Percentiles rank a stretch among this genome's conserved stretches.
Evolutionary conservation across 2,329 filamentous ascomycete species (phyloP).

Genomic region (Zalaria obscura): DNA sequence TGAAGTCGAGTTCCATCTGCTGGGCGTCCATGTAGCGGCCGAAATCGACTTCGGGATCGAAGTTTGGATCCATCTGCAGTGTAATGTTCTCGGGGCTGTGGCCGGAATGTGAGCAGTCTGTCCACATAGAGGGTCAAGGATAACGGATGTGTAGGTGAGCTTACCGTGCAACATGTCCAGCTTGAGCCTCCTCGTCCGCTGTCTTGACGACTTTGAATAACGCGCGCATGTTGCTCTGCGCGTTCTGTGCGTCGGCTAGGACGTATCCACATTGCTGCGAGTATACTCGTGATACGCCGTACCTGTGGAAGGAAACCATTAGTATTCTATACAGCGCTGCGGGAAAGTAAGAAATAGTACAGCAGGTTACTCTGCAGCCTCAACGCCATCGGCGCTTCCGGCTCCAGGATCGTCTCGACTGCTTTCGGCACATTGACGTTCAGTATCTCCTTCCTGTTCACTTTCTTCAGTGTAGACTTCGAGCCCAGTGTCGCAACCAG

Average conservation of each 20-base stretch:
- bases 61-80: constrained; percentile 69
- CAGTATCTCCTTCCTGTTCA: constrained; percentile 76
- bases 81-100: constrained; percentile 60
- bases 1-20: constrained; percentile 34
- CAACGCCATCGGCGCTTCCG: constrained; percentile 75
- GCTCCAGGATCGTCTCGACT: constrained; percentile 75
- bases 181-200: constrained; percentile 53
- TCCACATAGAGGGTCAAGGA: background rate
- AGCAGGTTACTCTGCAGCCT: constrained; percentile 81
- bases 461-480: constrained; percentile 53
- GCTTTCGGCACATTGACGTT: constrained; percentile 77
- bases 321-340: no score
- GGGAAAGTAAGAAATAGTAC: constrained; percentile 24
- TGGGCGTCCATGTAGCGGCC: constrained; percentile 38
- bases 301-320: constrained; percentile 28
- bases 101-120: background rate
- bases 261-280: constrained; percentile 79
- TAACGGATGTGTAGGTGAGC: constrained; percentile 9
- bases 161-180: constrained; percentile 55
- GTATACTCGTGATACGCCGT: constrained; percentile 74
- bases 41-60: constrained; percentile 52
- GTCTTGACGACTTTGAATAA: constrained; percentile 46
- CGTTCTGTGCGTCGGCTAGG: constrained; percentile 62
- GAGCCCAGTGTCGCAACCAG: constrained; percentile 77
- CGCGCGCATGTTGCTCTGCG: constrained; percentile 57